Evolutionary conservation across 352 stramenopile species (phyloP), one percentile per base, ranked within the genome.

Genomic region (Thalassiosira ordinaria): DNA sequence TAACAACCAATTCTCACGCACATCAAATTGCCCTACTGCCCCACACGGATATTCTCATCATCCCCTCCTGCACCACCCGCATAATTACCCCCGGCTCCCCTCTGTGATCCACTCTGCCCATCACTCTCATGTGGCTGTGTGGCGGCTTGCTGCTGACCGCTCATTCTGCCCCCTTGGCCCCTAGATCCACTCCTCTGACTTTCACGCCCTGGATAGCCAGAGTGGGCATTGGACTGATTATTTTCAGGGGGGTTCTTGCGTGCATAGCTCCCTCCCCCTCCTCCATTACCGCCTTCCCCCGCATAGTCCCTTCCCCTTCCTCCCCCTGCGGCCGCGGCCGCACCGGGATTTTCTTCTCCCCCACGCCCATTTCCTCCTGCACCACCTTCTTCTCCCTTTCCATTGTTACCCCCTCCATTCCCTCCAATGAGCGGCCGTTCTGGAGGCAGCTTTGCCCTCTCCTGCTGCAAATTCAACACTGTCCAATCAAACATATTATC

Each of bases 401-500:
- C 56, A 26, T 49, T 56, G 3, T 0, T 41, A 26, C 62, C 68
- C 13, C 59, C 57, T 4, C 47, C 56, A n/a, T 55, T 46, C n/a
- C 51, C 49, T 11, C 47, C 56, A 20, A 66, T 46, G n/a, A 90
- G 46, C n/a, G 87, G 85, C 41, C 87, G 77, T 72, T 95, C 88
- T 0, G 88, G 82, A 18, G 88, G 88, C 26, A 92, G 59, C 46
- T 89, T 82, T 20, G 87, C 73, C 47, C 85, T 85, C 74, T 95
- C 90, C 66, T 95, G 91, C 83, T 94, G 89, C 66, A 95, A 81
- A 80, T 95, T 95, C 37, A 99, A 93, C 62, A 99, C 95, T 16
- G 96, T 99, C 97, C 97, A 99, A 92, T 99, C 97, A 85, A 98
- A 99, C 95, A 99, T 98, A 69, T 98, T 98, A 83, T 99, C 97